These are phyloP conservation scores for Coniochaeta hoffmannii DNA, from an alignment of 2,329 filamentous ascomycete genomes.

Conservation along the genomic window DNA sequence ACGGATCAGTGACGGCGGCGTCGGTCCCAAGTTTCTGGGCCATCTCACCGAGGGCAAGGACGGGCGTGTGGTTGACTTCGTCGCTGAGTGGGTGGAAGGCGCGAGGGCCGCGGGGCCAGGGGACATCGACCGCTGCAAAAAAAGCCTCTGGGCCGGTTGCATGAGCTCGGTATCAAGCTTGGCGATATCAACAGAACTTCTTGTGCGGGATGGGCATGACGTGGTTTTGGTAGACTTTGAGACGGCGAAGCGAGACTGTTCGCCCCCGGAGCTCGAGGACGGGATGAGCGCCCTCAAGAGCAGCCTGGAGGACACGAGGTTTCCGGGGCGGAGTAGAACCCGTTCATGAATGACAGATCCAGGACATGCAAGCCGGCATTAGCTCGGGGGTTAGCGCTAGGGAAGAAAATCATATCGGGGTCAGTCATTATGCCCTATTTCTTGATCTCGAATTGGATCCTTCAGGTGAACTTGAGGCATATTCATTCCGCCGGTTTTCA, in stretches of 20 bases:
- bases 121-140: conserved; percentile 21
- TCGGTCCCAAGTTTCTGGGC: conserved; percentile 21
- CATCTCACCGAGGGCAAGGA: conserved; percentile 19
- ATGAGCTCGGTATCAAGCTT: conserved; percentile 22
- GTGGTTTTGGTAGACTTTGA: conserved; percentile 27
- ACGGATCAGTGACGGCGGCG: conserved; percentile 14
- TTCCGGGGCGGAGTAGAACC: too few species aligned
- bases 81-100: conserved; percentile 14
- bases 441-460: too few species aligned
- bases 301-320: background rate
- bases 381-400: too few species aligned
- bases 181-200: conserved; percentile 27
- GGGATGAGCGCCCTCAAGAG: background rate
- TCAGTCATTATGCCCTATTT: too few species aligned
- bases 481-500: too few species aligned
- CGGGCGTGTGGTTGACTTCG: conserved; percentile 20
- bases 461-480: too few species aligned
- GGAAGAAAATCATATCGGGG: too few species aligned
- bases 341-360: too few species aligned
- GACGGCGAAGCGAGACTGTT: conserved; percentile 1
- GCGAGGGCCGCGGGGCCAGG: conserved; percentile 17
- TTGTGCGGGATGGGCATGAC: conserved; percentile 14
- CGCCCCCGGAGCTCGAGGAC: conserved; percentile 1
- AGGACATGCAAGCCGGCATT: too few species aligned
- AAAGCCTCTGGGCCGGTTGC: conserved; percentile 17